These are phyloP conservation scores for Loxodes magnus DNA, from an alignment of 73 alveolate species.

Conservation along the genomic window DNA sequence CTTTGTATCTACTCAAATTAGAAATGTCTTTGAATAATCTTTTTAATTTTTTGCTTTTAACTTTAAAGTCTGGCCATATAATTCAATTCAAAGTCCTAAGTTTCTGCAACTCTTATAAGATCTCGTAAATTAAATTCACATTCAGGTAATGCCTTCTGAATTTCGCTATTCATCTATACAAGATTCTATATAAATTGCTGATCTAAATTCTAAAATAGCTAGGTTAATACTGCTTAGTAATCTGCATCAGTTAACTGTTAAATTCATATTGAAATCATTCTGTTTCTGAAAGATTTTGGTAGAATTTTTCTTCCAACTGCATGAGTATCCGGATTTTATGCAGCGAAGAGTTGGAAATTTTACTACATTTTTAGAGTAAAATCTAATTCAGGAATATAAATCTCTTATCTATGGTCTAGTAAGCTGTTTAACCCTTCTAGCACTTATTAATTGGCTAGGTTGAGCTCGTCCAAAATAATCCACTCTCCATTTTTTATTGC, in stretches of 20 bases:
- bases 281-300: conserved; percentile 93
- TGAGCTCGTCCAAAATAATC: conserved; percentile 91
- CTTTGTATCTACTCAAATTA: no score
- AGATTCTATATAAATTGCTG: conserved; percentile 12
- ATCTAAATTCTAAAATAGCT: conserved; percentile 25
- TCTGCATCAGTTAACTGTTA: conserved; percentile 62
- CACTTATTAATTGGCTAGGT: conserved; percentile 54
- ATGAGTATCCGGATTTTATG: conserved; percentile 89
- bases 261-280: conserved; percentile 90
- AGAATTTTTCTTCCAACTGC: conserved; percentile 97
- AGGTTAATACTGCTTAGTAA: conserved; percentile 34
- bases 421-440: conserved; percentile 98
- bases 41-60: no score
- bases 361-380: conserved; percentile 70
- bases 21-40: no score
- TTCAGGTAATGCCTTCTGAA: conserved; percentile 20
- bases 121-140: conserved; percentile 75
- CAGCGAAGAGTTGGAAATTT: conserved; percentile 84
- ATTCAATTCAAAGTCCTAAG: background rate
- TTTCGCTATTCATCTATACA: background rate
- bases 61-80: no score
- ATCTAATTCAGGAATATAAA: conserved; percentile 94
- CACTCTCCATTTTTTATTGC: conserved; percentile 86
- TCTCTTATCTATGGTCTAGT: conserved; percentile 91
- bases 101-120: conserved; percentile 37